phyloP scores from a whole-genome alignment of 441 rosid species.

The Populus tomentosa region DNA sequence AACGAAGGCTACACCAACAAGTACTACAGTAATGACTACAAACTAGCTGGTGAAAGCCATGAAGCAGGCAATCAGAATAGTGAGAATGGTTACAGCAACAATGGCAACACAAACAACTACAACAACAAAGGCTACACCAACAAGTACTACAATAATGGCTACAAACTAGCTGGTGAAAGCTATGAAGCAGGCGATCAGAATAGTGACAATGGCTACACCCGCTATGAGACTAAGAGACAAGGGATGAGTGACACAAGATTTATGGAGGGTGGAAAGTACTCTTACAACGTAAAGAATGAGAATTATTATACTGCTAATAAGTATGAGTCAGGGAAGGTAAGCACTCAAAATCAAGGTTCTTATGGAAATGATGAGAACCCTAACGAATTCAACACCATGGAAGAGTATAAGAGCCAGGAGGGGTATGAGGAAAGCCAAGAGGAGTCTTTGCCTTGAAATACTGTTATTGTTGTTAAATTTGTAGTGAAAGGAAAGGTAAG shows the following conservation, averaged over 20 bases:
- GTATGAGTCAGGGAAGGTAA: constrained; percentile 20
- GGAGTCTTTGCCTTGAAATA: constrained; percentile 31
- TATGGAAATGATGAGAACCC: constrained; percentile 20
- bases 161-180: not conserved
- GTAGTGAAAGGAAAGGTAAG: no score
- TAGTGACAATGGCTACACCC: not conserved
- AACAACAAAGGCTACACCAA: constrained; percentile 4
- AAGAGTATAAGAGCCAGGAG: constrained; percentile 38
- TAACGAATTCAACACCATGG: constrained; percentile 55
- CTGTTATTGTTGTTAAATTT: not conserved
- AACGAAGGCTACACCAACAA: constrained; percentile 3
- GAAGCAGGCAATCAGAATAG: not conserved
- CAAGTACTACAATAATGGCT: not conserved
- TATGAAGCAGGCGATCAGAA: not conserved
- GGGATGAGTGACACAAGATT: constrained; percentile 79
- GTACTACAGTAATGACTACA: not conserved
- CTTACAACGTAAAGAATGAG: constrained; percentile 25
- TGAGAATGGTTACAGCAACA: not conserved
- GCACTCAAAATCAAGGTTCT: constrained; percentile 17
- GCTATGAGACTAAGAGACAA: constrained; percentile 26
- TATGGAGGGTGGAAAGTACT: constrained; percentile 58
- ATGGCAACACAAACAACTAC: not conserved
- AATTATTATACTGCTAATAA: constrained; percentile 20
- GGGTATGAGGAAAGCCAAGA: constrained; percentile 40
- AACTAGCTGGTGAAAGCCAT: not conserved